A percentile compares a stretch with the other conserved stretches of the same genome.
These are phyloP conservation scores for Phlebopus sp. DNA, from an alignment of 1,284 basidiomycete genomes.

Conservation along the genomic window DNA sequence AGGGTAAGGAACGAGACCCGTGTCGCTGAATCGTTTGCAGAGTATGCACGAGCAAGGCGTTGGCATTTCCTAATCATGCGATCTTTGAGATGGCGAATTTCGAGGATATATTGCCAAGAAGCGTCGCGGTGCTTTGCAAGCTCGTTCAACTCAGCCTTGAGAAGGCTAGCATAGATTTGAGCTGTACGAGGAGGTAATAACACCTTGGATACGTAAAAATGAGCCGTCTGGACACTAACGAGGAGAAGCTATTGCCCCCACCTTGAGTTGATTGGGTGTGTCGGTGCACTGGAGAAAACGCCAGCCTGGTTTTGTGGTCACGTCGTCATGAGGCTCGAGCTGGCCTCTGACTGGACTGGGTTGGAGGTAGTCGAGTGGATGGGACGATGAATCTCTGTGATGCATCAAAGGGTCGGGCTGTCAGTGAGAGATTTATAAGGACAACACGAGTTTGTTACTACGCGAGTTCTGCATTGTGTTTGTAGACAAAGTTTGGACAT, in stretches of 20 bases:
- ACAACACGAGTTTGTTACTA: constrained; percentile 8
- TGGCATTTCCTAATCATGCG: constrained; percentile 76
- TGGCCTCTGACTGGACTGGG: constrained; percentile 68
- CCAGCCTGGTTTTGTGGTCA: constrained; percentile 52
- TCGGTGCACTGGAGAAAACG: constrained; percentile 72
- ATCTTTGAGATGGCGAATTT: constrained; percentile 74
- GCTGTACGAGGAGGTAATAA: constrained; percentile 70
- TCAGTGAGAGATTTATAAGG: constrained; percentile 4
- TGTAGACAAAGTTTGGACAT: constrained; percentile 28
- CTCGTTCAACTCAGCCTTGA: constrained; percentile 58
- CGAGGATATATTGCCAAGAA: constrained; percentile 62
- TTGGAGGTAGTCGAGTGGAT: constrained; percentile 51
- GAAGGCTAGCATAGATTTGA: constrained; percentile 60
- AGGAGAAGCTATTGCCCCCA: constrained; percentile 24
- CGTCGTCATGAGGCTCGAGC: constrained; percentile 58
- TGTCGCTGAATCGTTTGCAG: constrained; percentile 37
- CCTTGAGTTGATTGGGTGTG: constrained; percentile 70
- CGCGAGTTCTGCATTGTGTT: constrained; percentile 16
- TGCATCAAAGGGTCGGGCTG: constrained; percentile 18
- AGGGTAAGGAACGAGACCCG: constrained; percentile 55
- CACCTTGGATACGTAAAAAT: constrained; percentile 41
- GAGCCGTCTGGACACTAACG: constrained; percentile 10
- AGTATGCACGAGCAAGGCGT: constrained; percentile 46
- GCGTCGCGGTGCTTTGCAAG: constrained; percentile 52
- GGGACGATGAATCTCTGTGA: constrained; percentile 20